Percentiles rank a stretch among this genome's conserved stretches.
Evolutionary conservation across 2,329 filamentous ascomycete species (phyloP).

Genomic region (Alternaria incomplexa): DNA sequence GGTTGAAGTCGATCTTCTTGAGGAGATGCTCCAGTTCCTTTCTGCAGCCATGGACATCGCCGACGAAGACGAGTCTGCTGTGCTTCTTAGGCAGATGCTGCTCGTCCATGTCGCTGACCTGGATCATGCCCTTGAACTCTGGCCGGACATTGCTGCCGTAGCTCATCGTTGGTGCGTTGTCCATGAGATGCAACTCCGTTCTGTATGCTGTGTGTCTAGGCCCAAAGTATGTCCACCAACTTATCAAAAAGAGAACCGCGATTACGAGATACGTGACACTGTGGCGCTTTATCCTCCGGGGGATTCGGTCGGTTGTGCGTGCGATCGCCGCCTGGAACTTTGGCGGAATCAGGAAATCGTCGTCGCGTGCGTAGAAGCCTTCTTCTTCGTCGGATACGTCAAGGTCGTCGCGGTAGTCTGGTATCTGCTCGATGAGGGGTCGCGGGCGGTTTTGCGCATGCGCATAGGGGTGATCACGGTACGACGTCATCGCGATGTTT

Average conservation of each 20-base stretch:
- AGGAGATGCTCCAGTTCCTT: slow-evolving; percentile 67
- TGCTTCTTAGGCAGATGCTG: slow-evolving; percentile 53
- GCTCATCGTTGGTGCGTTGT: slow-evolving; percentile 28
- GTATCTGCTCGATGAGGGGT: slow-evolving; percentile 41
- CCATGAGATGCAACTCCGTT: slow-evolving; percentile 45
- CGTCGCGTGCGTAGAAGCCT: slow-evolving; percentile 44
- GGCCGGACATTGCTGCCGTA: slow-evolving; percentile 58
- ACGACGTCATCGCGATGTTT: slow-evolving; percentile 25
- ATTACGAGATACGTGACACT: slow-evolving; percentile 41
- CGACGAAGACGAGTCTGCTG: slow-evolving; percentile 77
- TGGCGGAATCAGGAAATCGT: slow-evolving; percentile 41
- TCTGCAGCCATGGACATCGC: slow-evolving; percentile 91
- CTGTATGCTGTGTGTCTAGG: slow-evolving; percentile 45
- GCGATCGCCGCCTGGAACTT: slow-evolving; percentile 39
- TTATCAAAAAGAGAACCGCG: slow-evolving; percentile 36
- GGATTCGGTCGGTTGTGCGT: slow-evolving; percentile 35
- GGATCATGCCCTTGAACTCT: slow-evolving; percentile 57
- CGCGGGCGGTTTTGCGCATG: slow-evolving; percentile 20
- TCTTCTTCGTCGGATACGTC: slow-evolving; percentile 51
- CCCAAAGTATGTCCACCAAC: slow-evolving; percentile 47
- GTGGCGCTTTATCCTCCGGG: slow-evolving; percentile 45
- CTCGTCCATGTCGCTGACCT: slow-evolving; percentile 57
- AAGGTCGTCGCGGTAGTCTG: slow-evolving; percentile 31
- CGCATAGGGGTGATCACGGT: slow-evolving; percentile 25
- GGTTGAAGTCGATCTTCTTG: slow-evolving; percentile 67